These are phyloP conservation scores for Diaporthe eres DNA, from an alignment of 2,329 filamentous ascomycete genomes.

Conservation along the genomic window DNA sequence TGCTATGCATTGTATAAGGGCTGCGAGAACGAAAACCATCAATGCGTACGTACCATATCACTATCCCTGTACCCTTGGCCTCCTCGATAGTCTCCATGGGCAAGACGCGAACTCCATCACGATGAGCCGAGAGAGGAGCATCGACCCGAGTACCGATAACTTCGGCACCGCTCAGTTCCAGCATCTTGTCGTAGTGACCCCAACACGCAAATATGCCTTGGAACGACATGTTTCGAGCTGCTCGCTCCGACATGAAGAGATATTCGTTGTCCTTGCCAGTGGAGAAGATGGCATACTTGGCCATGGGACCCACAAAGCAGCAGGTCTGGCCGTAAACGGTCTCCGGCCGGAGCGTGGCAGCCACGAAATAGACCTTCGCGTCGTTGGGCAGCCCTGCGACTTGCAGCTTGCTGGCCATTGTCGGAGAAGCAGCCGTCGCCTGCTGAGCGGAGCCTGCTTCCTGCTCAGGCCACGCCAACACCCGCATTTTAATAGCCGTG, in stretches of 20 bases:
- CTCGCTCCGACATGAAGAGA: slow-evolving; percentile 6
- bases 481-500: slow-evolving; percentile 1
- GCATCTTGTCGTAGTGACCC: slow-evolving; percentile 8
- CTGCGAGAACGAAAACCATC: slow-evolving; percentile 5
- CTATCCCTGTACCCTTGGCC: slow-evolving; percentile 5
- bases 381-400: slow-evolving; percentile 3
- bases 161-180: slow-evolving; percentile 10
- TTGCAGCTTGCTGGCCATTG: slow-evolving; percentile 8
- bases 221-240: slow-evolving; percentile 7
- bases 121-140: slow-evolving; percentile 8
- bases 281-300: slow-evolving; percentile 9
- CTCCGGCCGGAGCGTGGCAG: background rate
- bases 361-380: slow-evolving; percentile 8
- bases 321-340: slow-evolving; percentile 1
- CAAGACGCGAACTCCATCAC: slow-evolving; percentile 8
- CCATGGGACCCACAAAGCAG: slow-evolving; percentile 3
- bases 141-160: slow-evolving; percentile 6
- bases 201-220: slow-evolving; percentile 6
- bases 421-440: background rate
- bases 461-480: slow-evolving; percentile 7
- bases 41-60: background rate
- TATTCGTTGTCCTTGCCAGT: slow-evolving; percentile 9
- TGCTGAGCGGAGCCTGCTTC: slow-evolving; percentile 1
- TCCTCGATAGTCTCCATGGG: slow-evolving; percentile 10
- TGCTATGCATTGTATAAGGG: slow-evolving; percentile 3